phyloP scores from a whole-genome alignment of 2,329 filamentous ascomycete genomes.

The Diplocarpon mali region DNA sequence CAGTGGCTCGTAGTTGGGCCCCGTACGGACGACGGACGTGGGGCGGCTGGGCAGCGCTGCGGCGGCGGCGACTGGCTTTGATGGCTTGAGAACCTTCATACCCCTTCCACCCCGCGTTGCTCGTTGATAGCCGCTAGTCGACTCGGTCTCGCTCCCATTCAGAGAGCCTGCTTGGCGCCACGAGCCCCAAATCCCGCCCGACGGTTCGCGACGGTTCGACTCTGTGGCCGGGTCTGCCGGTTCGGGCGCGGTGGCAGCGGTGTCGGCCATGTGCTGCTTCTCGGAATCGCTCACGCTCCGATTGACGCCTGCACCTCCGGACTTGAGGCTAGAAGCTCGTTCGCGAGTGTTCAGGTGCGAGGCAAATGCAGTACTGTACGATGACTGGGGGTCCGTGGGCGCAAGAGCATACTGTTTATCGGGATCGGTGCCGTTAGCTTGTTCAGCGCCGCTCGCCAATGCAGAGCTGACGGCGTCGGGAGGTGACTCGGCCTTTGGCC shows the following conservation, averaged over 20 bases:
- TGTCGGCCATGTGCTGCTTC: slow-evolving; percentile 9
- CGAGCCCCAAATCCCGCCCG: slow-evolving; percentile 55
- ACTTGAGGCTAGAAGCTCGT: slow-evolving; percentile 14
- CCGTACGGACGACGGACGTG: slow-evolving; percentile 36
- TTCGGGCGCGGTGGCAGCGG: slow-evolving; percentile 7
- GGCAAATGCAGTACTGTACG: slow-evolving; percentile 9
- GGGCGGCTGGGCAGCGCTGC: slow-evolving; percentile 29
- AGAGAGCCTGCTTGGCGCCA: slow-evolving; percentile 47
- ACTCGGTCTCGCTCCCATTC: slow-evolving; percentile 24
- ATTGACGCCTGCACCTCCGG: slow-evolving; percentile 4
- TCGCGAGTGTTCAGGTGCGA: slow-evolving; percentile 7
- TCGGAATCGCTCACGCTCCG: slow-evolving; percentile 15
- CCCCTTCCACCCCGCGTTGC: slow-evolving; percentile 53
- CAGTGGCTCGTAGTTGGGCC: slow-evolving; percentile 40
- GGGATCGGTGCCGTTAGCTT: slow-evolving; percentile 8
- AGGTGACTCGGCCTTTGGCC: slow-evolving; percentile 15
- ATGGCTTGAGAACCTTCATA: slow-evolving; percentile 84
- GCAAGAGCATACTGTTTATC: slow-evolving; percentile 5
- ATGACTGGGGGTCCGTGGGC: slow-evolving; percentile 13
- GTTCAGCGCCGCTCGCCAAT: slow-evolving; percentile 5
- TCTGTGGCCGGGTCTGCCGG: slow-evolving; percentile 11
- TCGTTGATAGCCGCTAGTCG: slow-evolving; percentile 51
- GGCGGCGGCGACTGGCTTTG: slow-evolving; percentile 48
- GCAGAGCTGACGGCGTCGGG: slow-evolving; percentile 8
- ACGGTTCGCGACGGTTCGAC: slow-evolving; percentile 33